These are phyloP conservation scores for Myrmaecium sp. DNA, from an alignment of 2,329 filamentous ascomycete genomes.

Conservation along the genomic window DNA sequence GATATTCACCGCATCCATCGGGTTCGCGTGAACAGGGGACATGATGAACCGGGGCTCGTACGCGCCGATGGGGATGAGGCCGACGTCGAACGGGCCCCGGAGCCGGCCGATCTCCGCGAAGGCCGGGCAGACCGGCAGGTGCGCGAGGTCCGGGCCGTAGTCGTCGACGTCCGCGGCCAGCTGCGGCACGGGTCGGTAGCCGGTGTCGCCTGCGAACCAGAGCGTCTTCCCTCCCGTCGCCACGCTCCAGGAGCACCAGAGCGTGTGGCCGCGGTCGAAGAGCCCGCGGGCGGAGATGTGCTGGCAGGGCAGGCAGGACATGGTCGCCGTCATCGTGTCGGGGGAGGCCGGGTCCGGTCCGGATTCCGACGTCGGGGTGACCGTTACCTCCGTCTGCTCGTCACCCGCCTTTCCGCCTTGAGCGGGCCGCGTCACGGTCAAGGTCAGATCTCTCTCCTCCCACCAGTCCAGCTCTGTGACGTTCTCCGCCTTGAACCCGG, in stretches of 20 bases:
- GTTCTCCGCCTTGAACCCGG: constrained; percentile 54
- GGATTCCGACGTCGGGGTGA: constrained; percentile 1
- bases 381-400: constrained; percentile 4
- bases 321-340: constrained; percentile 46
- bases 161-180: constrained; percentile 49
- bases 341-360: constrained; percentile 2
- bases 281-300: constrained; percentile 55
- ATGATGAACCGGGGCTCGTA: constrained; percentile 62
- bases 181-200: constrained; percentile 63
- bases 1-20: constrained; percentile 76
- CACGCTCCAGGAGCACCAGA: constrained; percentile 82
- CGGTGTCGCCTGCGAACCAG: constrained; percentile 77
- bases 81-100: constrained; percentile 76
- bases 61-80: constrained; percentile 83
- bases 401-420: no score
- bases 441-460: constrained; percentile 60
- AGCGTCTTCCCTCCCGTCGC: constrained; percentile 58
- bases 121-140: constrained; percentile 60
- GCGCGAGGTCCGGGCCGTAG: constrained; percentile 45
- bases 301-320: constrained; percentile 72
- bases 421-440: constrained; percentile 33
- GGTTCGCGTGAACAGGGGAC: constrained; percentile 71
- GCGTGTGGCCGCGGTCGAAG: constrained; percentile 56
- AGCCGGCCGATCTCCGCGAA: constrained; percentile 69
- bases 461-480: constrained; percentile 93